Percentiles rank a stretch among this genome's conserved stretches.
These are phyloP conservation scores for Pichiaceae sp. DNA, from an alignment of 1,139 yeast species.

Conservation along the genomic window DNA sequence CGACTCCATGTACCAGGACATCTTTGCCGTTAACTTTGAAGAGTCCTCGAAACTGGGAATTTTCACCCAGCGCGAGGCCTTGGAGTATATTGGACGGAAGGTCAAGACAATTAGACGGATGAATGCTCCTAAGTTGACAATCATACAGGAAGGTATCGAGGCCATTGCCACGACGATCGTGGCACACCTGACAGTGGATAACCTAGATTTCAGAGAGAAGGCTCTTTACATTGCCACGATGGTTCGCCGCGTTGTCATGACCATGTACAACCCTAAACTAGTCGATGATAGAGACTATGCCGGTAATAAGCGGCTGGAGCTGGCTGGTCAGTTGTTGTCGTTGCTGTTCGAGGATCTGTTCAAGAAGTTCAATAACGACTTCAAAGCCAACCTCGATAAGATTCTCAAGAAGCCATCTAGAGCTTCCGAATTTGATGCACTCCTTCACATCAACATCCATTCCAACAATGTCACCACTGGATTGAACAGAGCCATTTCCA, in stretches of 20 bases:
- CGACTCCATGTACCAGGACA: conserved; percentile 80
- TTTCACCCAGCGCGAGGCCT: conserved; percentile 89
- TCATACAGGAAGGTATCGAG: conserved; percentile 91
- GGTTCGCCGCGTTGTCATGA: conserved; percentile 94
- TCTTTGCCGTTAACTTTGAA: conserved; percentile 88
- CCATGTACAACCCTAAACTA: conserved; percentile 89
- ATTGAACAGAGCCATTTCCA: conserved; percentile 89
- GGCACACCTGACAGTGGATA: conserved; percentile 83
- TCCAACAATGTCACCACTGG: conserved; percentile 92
- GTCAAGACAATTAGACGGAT: conserved; percentile 89
- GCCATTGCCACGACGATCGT: conserved; percentile 94
- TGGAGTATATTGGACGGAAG: conserved; percentile 81
- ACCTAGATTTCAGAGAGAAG: conserved; percentile 85
- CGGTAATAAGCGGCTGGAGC: conserved; percentile 93
- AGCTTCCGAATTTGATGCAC: conserved; percentile 91
- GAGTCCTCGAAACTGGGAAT: conserved; percentile 85
- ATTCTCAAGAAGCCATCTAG: conserved; percentile 89
- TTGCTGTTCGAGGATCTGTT: conserved; percentile 91
- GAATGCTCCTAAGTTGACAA: conserved; percentile 70
- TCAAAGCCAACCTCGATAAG: conserved; percentile 90
- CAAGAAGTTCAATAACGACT: conserved; percentile 90
- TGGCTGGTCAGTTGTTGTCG: conserved; percentile 97
- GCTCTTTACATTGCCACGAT: conserved; percentile 91
- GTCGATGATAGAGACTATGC: conserved; percentile 98
- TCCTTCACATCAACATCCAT: conserved; percentile 80